Conservation (phyloP, 257 asterid genomes). For the Parsonsia alboflavescens region DNA sequence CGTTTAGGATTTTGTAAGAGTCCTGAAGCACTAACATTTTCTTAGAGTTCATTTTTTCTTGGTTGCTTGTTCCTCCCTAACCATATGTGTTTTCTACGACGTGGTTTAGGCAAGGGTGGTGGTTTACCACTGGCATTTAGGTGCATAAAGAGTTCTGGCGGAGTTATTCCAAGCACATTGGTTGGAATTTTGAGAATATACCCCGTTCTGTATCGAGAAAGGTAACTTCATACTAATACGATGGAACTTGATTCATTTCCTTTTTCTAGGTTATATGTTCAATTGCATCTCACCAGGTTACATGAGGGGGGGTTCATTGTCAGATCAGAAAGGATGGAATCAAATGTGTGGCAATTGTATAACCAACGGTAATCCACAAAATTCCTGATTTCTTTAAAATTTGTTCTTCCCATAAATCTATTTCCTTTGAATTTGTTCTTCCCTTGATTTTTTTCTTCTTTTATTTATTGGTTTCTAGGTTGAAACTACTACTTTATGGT, state of each 20-base stretch:
- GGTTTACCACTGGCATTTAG: slow-evolving; percentile 72
- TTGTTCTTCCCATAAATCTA: not conserved
- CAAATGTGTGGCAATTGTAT: slow-evolving; percentile 46
- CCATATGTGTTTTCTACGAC: slow-evolving; percentile 16
- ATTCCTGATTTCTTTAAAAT: not conserved
- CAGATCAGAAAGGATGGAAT: slow-evolving; percentile 80
- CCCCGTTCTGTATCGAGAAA: slow-evolving; percentile 84
- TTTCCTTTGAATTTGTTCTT: slow-evolving; percentile 3
- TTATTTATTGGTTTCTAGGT: not conserved
- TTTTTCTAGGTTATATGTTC: slow-evolving; percentile 21
- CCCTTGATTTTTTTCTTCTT: not conserved
- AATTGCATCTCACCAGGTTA: slow-evolving; percentile 45
- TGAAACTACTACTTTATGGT: not conserved
- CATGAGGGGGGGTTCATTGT: slow-evolving; percentile 53
- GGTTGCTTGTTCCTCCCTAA: slow-evolving; percentile 19
- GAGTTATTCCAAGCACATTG: slow-evolving; percentile 76
- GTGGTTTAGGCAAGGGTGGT: slow-evolving; percentile 56
- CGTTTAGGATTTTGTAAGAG: slow-evolving; percentile 85
- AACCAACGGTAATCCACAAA: slow-evolving; percentile 47
- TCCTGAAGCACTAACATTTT: slow-evolving; percentile 14
- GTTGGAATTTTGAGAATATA: slow-evolving; percentile 76
- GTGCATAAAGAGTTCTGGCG: slow-evolving; percentile 85
- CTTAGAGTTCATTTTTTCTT: slow-evolving; percentile 6
- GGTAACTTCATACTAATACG: slow-evolving; percentile 41
- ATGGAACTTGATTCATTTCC: slow-evolving; percentile 3